Conservation (phyloP, 116 monocot species). For the Cymodocea nodosa region DNA sequence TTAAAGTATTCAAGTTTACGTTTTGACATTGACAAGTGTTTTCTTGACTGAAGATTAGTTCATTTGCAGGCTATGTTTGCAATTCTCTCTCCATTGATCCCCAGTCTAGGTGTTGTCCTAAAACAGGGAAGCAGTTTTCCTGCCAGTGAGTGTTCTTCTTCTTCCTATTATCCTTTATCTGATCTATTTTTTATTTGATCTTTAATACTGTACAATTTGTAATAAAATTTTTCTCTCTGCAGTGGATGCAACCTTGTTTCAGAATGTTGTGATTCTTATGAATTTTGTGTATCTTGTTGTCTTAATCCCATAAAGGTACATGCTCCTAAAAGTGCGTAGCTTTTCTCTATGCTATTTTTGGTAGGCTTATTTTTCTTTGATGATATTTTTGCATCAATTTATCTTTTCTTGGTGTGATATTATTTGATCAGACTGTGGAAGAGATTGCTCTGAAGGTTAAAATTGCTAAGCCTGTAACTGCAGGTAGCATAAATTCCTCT, state of each 20-base stretch:
- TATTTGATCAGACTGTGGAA: conserved; percentile 40
- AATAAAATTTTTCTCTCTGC: conserved; percentile 8
- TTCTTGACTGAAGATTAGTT: background rate
- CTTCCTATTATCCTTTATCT: too few species aligned
- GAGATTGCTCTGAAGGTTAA: conserved; percentile 65
- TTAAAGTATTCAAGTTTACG: too few species aligned
- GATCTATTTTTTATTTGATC: too few species aligned
- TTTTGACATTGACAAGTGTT: too few species aligned
- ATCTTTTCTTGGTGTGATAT: conserved; percentile 6
- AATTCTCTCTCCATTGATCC: conserved; percentile 47
- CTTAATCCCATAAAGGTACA: conserved; percentile 73
- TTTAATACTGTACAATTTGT: background rate
- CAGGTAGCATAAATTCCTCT: conserved; percentile 34
- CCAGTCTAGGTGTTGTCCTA: conserved; percentile 62
- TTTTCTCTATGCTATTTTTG: background rate
- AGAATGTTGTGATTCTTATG: conserved; percentile 89
- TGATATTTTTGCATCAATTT: too few species aligned
- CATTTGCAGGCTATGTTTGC: conserved; percentile 78
- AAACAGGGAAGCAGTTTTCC: conserved; percentile 60
- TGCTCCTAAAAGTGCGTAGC: background rate
- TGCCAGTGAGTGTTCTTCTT: conserved; percentile 53
- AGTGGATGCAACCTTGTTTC: conserved; percentile 92
- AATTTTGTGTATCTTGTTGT: conserved; percentile 98
- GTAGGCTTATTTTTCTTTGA: too few species aligned
- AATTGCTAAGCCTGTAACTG: conserved; percentile 83